A percentile compares a stretch with the other conserved stretches of the same genome.
These are phyloP conservation scores for Naematelia aurantialba DNA, from an alignment of 768 basidiomycete genomes.

Conservation along the genomic window DNA sequence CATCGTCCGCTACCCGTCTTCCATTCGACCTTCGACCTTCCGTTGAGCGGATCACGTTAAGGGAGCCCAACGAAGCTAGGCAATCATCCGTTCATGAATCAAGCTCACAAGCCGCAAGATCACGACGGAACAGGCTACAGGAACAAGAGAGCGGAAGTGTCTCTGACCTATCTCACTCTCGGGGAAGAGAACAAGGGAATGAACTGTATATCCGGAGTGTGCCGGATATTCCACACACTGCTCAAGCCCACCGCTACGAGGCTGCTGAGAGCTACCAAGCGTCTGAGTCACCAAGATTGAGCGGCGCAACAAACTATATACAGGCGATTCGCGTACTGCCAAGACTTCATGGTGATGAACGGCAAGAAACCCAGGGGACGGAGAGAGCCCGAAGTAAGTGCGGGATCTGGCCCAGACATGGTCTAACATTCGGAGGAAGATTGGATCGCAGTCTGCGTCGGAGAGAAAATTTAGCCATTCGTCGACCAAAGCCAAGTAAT, in stretches of 20 bases:
- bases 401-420: neutral
- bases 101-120: neutral
- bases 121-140: neutral
- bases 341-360: neutral
- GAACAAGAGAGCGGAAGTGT: neutral
- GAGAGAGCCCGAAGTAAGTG: constrained; percentile 7
- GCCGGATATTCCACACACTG: no score
- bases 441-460: constrained; percentile 22
- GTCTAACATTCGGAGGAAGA: constrained; percentile 14
- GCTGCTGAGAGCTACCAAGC: no score
- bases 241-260: no score
- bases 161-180: no score
- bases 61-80: neutral
- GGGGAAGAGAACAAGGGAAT: no score
- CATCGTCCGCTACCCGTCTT: constrained; percentile 17
- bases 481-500: neutral
- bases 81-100: neutral
- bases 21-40: constrained; percentile 8
- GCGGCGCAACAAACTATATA: neutral
- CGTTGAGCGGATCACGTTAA: constrained; percentile 8
- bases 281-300: no score
- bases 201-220: no score
- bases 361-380: constrained; percentile 7
- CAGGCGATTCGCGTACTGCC: neutral
- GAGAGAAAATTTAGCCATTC: constrained; percentile 26